Conservation (phyloP, 2,329 filamentous ascomycete genomes). For the Diaporthe nobilis region DNA sequence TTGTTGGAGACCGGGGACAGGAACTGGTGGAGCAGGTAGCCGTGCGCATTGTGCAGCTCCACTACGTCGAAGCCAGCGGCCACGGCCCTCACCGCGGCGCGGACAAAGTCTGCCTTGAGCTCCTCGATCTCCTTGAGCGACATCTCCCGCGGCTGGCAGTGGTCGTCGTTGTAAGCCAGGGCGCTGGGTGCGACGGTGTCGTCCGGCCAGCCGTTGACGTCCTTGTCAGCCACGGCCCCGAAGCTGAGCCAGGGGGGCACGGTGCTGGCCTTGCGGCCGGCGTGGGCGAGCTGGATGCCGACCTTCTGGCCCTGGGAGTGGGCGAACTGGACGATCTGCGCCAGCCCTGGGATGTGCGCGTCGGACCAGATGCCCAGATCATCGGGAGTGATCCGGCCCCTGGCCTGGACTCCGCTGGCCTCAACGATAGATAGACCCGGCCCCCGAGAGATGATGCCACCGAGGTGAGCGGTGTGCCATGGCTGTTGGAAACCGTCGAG, state of each 20-base stretch:
- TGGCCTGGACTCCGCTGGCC: constrained; percentile 49
- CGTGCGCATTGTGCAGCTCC: constrained; percentile 84
- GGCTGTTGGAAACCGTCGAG: constrained; percentile 57
- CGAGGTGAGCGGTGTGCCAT: constrained; percentile 59
- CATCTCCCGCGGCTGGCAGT: constrained; percentile 69
- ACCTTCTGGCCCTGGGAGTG: constrained; percentile 73
- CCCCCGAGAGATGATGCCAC: constrained; percentile 54
- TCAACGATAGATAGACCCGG: constrained; percentile 51
- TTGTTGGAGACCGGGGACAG: constrained; percentile 78
- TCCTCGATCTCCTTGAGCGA: constrained; percentile 75
- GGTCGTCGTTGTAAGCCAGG: constrained; percentile 47
- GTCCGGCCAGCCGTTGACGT: constrained; percentile 60
- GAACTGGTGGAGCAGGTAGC: constrained; percentile 81
- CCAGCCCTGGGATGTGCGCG: constrained; percentile 53
- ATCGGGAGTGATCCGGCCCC: constrained; percentile 55
- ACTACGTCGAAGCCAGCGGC: constrained; percentile 77
- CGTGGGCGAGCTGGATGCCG: constrained; percentile 79
- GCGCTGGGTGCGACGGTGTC: constrained; percentile 52
- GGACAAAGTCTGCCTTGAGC: constrained; percentile 72
- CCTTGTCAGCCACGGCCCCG: constrained; percentile 66
- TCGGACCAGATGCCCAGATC: constrained; percentile 55
- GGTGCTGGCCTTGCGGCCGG: constrained; percentile 70
- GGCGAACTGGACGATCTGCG: constrained; percentile 56
- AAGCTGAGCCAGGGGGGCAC: constrained; percentile 69
- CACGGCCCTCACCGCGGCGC: constrained; percentile 67